Base-by-base conservation (phyloP, 345 rosid genomes). In the Eucalyptus marginata region DNA sequence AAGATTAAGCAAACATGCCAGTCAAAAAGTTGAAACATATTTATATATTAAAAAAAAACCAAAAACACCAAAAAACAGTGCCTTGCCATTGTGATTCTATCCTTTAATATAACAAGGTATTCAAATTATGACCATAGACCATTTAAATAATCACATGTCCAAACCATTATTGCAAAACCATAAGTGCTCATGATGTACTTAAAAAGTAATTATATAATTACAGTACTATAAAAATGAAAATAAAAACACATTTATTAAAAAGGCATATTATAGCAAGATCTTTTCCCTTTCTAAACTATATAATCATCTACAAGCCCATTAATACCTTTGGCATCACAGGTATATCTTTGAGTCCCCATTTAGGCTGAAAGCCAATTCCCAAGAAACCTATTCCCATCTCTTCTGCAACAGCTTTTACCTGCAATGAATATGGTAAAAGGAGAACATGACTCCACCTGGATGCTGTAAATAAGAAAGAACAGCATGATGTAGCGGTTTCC, bases 321-420 rank as follows among this genome's bases (percentile, higher is more conserved):
- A 64, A 88, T 94, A 98, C 99, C 99, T 98, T 98, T 43, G 99
- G 99, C 99, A 98, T 98, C 89, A 98, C 86, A 66, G 99, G 99
- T 91, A 97, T 97, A 88, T 97, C 99, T 86, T 95, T 94, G 52
- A 95, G 90, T 87, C 93, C 94, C 97, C 98, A 96, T 90, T 95
- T 98, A 83, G 99, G 99, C 94, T 98, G 99, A 94, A 97, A 98
- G 31, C 99, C 99, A 66, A 97, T 95, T 90, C 99, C 99, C 88
- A 98, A 94, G 91, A 98, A 98, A 88, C 99, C 99, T 89, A 96
- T 98, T 89, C 99, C 99, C 98, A 98, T 96, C 92, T 98, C 99
- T 90, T 97, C 99, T 52, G 99, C 95, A 84, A 98, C 99, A 87
- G 99, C 99, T 94, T 98, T 98, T 62, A 98, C 99, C 99, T 98